Evolutionary conservation across 192 early-diverging fungal genomes (phyloP).

Genomic region (Dissophora globulifera): DNA sequence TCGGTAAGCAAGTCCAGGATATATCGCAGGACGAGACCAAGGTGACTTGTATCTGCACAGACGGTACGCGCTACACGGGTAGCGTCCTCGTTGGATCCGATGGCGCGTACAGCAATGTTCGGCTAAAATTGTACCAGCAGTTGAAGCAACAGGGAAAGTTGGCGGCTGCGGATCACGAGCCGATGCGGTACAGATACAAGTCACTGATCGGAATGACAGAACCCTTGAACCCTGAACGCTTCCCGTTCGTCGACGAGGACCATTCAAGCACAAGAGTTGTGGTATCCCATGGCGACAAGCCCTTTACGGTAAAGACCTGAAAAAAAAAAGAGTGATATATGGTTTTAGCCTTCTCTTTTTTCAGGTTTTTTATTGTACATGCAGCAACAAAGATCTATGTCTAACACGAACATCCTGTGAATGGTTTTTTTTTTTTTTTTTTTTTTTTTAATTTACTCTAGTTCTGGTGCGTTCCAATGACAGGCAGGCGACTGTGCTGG

Average conservation of each 20-base stretch:
- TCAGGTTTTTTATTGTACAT: too few relatives aligned
- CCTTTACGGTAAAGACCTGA: slow-evolving; percentile 20
- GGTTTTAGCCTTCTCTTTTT: background rate
- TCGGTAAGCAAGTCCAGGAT: slow-evolving; percentile 24
- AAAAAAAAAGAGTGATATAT: too few relatives aligned
- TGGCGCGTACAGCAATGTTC: slow-evolving; percentile 32
- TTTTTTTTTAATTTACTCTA: background rate
- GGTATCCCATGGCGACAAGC: slow-evolving; percentile 19
- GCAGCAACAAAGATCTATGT: too few relatives aligned
- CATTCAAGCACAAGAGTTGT: slow-evolving; percentile 20
- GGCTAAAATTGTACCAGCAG: slow-evolving; percentile 21
- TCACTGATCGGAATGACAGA: slow-evolving; percentile 37
- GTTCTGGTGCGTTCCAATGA: slow-evolving; percentile 48
- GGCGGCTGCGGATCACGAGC: background rate
- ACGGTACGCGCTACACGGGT: slow-evolving; percentile 16
- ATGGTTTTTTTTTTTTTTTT: background rate
- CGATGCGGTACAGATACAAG: slow-evolving; percentile 15
- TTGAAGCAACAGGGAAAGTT: background rate
- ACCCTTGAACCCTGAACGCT: slow-evolving; percentile 22
- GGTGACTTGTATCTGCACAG: slow-evolving; percentile 16
- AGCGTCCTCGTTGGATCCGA: slow-evolving; percentile 39
- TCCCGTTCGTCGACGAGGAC: background rate
- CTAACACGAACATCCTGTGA: too few relatives aligned
- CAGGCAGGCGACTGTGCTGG: slow-evolving; percentile 36
- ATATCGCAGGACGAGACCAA: background rate